Percentiles rank a stretch among this genome's conserved stretches.
phyloP scores from a whole-genome alignment of 2,329 filamentous ascomycete species.

The Ophiostoma quercus region DNA sequence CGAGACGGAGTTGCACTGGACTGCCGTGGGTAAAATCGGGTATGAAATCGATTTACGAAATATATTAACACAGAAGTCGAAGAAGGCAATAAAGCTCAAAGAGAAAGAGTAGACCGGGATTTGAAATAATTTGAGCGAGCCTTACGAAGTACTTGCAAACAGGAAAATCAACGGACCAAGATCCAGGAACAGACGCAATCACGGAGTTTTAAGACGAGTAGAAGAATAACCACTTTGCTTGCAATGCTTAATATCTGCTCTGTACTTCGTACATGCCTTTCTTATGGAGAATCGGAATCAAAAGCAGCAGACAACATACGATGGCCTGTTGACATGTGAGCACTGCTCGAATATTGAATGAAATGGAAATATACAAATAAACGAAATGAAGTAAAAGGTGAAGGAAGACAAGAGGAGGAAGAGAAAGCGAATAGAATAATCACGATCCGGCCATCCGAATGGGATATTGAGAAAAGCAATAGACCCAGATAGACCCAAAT shows the following conservation, averaged over 20 bases:
- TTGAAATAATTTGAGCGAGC: neutral
- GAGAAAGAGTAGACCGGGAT: neutral
- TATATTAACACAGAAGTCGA: neutral
- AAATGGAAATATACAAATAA: neutral
- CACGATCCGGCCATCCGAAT: conserved; percentile 7
- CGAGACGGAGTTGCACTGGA: neutral
- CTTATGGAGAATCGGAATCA: neutral
- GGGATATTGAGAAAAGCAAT: neutral
- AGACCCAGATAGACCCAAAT: neutral
- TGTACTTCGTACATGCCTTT: no score
- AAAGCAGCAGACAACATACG: neutral
- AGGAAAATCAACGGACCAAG: neutral
- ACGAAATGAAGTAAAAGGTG: neutral
- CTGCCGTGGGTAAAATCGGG: neutral
- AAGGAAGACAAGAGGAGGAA: neutral
- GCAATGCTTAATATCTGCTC: neutral
- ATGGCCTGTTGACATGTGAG: neutral
- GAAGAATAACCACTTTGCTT: neutral
- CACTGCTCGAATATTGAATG: neutral
- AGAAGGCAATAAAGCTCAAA: neutral
- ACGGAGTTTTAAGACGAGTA: neutral
- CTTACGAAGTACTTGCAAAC: no score
- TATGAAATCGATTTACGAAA: neutral
- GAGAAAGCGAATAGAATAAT: neutral
- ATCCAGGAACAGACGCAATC: neutral